Evolutionary conservation across 257 asterid species (phyloP).

Genomic region (Rubia yunnanensis): DNA sequence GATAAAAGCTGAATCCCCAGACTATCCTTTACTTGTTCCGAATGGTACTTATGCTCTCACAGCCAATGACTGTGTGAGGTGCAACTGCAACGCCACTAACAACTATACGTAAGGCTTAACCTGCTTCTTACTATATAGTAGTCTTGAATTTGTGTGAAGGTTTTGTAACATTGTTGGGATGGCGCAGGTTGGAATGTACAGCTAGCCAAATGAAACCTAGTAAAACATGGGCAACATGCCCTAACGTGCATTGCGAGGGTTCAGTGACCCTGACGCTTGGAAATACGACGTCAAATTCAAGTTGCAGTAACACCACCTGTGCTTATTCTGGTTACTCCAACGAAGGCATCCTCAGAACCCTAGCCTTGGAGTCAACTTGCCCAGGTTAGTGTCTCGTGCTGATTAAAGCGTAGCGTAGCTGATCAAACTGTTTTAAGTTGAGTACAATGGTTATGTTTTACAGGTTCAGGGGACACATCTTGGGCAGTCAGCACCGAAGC

Average conservation of each 20-base stretch:
- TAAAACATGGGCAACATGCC: conserved; percentile 33
- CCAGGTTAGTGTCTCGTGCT: conserved; percentile 39
- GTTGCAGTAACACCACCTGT: conserved; percentile 48
- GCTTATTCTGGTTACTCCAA: conserved; percentile 58
- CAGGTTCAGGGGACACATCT: conserved; percentile 2
- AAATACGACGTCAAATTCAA: conserved; percentile 26
- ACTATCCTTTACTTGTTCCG: conserved; percentile 63
- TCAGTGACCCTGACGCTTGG: conserved; percentile 35
- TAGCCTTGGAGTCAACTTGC: conserved; percentile 49
- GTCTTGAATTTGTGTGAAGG: neutral
- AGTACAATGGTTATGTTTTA: neutral
- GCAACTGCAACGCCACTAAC: conserved; percentile 56
- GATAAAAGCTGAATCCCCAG: conserved; percentile 40
- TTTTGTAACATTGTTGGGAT: neutral
- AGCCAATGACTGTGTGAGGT: conserved; percentile 56
- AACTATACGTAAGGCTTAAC: conserved; percentile 52
- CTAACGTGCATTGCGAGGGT: conserved; percentile 43
- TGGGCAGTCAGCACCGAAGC: conserved; percentile 1
- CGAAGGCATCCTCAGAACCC: conserved; percentile 29
- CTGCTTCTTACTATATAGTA: neutral
- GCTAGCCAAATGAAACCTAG: conserved; percentile 35
- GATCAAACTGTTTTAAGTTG: neutral
- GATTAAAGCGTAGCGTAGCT: neutral
- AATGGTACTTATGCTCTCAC: conserved; percentile 57
- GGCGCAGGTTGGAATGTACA: conserved; percentile 61